Evolutionary conservation across 1,139 yeast genomes (phyloP).

Genomic region (Candida tetrigidarum): DNA sequence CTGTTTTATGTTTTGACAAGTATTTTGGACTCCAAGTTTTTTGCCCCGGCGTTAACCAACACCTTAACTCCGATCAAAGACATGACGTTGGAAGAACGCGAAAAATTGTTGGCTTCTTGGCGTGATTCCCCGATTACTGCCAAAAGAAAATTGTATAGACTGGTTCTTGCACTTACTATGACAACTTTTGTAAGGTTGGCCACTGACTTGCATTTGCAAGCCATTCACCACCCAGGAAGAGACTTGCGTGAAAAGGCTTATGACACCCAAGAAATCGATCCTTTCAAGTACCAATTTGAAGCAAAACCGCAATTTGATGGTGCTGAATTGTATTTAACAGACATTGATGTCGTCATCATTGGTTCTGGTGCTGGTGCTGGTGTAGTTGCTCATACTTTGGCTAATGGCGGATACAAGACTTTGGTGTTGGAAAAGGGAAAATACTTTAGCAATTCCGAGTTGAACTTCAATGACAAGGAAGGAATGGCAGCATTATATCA

Average conservation of each 20-base stretch:
- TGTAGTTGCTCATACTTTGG: constrained; percentile 55
- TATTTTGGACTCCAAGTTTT: too few species aligned
- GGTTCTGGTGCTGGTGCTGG: constrained; percentile 67
- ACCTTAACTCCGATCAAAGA: too few species aligned
- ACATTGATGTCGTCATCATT: constrained; percentile 49
- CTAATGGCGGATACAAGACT: constrained; percentile 47
- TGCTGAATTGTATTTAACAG: constrained; percentile 38
- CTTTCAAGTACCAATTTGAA: constrained; percentile 35
- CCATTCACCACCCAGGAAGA: constrained; percentile 38
- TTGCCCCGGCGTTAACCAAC: too few species aligned
- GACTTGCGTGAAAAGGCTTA: constrained; percentile 34
- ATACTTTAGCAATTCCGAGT: constrained; percentile 43
- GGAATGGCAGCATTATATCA: constrained; percentile 48
- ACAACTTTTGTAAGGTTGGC: constrained; percentile 28
- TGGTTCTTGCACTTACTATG: constrained; percentile 28
- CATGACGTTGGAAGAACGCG: too few species aligned
- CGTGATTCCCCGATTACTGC: too few species aligned
- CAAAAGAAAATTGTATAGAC: too few species aligned
- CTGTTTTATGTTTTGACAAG: too few species aligned
- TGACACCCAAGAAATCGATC: constrained; percentile 29
- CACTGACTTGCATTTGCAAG: constrained; percentile 37
- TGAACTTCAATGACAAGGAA: constrained; percentile 40
- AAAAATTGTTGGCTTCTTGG: too few species aligned
- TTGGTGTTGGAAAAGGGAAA: constrained; percentile 59
- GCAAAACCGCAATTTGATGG: constrained; percentile 35